Evolutionary conservation across 2,329 filamentous ascomycete genomes (phyloP).

Genomic region (Fusarium pilosicola): DNA sequence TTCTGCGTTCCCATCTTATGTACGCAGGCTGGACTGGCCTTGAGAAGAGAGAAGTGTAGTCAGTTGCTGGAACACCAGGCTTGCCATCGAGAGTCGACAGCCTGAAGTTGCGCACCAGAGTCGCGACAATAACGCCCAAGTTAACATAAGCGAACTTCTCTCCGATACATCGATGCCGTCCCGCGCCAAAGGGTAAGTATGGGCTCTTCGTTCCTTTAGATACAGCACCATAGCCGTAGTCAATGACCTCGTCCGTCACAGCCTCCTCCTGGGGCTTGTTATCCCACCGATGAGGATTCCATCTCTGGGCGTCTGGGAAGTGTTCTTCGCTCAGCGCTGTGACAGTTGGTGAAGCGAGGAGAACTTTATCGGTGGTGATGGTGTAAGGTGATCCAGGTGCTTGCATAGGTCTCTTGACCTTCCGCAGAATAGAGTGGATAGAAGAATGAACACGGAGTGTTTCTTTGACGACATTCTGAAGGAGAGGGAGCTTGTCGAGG

Average conservation of each 20-base stretch:
- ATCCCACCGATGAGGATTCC: constrained; percentile 49
- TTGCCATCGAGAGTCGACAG: constrained; percentile 66
- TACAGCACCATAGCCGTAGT: constrained; percentile 47
- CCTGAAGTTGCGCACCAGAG: constrained; percentile 69
- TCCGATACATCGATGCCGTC: constrained; percentile 78
- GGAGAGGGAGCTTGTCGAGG: constrained; percentile 68
- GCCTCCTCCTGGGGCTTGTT: constrained; percentile 14
- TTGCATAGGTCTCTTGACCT: constrained; percentile 73
- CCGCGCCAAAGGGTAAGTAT: constrained; percentile 77
- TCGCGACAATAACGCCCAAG: constrained; percentile 71
- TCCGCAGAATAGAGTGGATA: constrained; percentile 78
- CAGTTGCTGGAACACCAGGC: constrained; percentile 68
- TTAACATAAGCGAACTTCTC: constrained; percentile 82
- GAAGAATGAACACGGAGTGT: constrained; percentile 77
- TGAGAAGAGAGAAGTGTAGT: constrained; percentile 65
- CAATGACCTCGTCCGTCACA: constrained; percentile 31
- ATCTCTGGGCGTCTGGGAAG: constrained; percentile 58
- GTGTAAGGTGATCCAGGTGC: constrained; percentile 66
- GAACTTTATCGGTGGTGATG: constrained; percentile 61
- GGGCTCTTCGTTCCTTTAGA: constrained; percentile 50
- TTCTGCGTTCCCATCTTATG: constrained; percentile 49
- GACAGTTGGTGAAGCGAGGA: constrained; percentile 57
- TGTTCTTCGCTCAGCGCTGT: constrained; percentile 62
- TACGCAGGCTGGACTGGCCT: constrained; percentile 48
- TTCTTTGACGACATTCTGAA: constrained; percentile 74